phyloP scores from a whole-genome alignment of 768 basidiomycete species.

The Candolleomyces eurysporus region DNA sequence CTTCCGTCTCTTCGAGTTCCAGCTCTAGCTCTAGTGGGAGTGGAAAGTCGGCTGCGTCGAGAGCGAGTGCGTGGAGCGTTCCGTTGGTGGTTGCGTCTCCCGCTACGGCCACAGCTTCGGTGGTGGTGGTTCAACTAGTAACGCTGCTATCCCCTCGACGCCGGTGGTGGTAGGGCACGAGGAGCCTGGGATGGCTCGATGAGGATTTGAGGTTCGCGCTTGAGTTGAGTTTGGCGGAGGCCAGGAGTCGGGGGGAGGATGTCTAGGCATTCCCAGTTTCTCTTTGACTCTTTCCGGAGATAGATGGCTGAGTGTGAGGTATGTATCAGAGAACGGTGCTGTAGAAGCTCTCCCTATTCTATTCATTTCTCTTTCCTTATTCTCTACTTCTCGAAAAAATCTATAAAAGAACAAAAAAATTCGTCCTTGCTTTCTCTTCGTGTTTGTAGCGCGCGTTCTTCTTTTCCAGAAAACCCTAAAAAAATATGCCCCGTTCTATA shows the following conservation, averaged over 20 bases:
- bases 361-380: too few species aligned
- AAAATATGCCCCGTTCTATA: too few species aligned
- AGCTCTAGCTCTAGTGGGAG: background rate
- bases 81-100: slow-evolving; percentile 3
- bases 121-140: background rate
- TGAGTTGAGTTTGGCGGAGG: slow-evolving; percentile 70
- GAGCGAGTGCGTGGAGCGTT: slow-evolving; percentile 2
- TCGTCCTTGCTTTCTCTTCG: too few species aligned
- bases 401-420: too few species aligned
- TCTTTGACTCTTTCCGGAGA: too few species aligned
- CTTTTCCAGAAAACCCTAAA: too few species aligned
- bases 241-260: slow-evolving; percentile 36
- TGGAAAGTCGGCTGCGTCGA: slow-evolving; percentile 9
- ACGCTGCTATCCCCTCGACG: background rate
- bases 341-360: too few species aligned
- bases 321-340: too few species aligned
- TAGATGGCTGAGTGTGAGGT: too few species aligned
- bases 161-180: background rate
- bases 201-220: slow-evolving; percentile 64
- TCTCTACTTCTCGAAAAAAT: too few species aligned
- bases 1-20: background rate
- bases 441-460: too few species aligned
- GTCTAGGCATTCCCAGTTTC: background rate
- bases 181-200: slow-evolving; percentile 43
- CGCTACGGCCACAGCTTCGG: background rate